Base-by-base conservation (phyloP, 306 rosid genomes). In the Ammopiptanthus mongolicus region DNA sequence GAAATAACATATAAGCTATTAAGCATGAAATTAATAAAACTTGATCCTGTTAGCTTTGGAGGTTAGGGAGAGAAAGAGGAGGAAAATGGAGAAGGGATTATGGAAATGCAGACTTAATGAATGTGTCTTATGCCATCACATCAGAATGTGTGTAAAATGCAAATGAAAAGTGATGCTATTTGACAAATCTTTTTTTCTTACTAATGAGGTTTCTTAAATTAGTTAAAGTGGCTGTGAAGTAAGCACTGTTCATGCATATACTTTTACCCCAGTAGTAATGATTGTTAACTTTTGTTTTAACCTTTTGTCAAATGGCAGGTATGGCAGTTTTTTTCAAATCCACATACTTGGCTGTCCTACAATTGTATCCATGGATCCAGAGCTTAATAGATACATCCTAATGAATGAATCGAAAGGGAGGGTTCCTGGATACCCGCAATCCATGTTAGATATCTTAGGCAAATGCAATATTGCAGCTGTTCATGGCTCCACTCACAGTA, bases 281-380 rank as follows among this genome's bases (percentile, higher is more conserved):
- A 75, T 75, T 64, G 74, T 74, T 74, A 69, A 58, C 31, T 42
- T 46, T 83, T 72, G 8, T 55, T 68, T 76, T 58, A 51, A 56
- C 53, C 48, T 65, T 58, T 64, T 67, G 47, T 56, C 3, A 52
- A 64, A 33, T 78, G 51, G 77, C 89, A 92, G 99, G 92, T 96
- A 87, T 80, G 99, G 99, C 55, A 86, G 91, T n/a, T 80, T 86
- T 96, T 77, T 96, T 96, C 92, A 96, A 96, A 78, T 92, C 47
- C 99, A 96, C 86, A 84, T 96, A 73, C 82, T 96, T 63, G 99
- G 99, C 10, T 90, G 98, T 84, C 99, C 99, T 65, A 96, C 98
- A 47, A 87, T 89, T 47, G 98, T 96, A 52, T 96, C 97, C 2
- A 92, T 96, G 98, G 99, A 96, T 90, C 86, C 99, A 62, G 99